phyloP scores from a whole-genome alignment of 768 basidiomycete genomes.

The Russula dissimulans region DNA sequence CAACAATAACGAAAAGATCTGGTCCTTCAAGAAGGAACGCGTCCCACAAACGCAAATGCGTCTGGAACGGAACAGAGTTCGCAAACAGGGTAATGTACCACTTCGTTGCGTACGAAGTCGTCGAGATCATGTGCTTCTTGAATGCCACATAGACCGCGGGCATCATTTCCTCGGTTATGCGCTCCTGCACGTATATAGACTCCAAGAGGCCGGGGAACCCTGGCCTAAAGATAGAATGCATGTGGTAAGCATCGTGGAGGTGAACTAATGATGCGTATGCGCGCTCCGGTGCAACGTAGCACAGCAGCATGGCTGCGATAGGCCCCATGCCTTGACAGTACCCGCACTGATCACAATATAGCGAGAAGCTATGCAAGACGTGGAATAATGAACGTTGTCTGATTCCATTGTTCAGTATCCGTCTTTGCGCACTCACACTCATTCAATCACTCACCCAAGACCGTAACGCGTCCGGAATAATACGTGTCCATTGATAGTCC shows the following conservation, averaged over 20 bases:
- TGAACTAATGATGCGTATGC: slow-evolving; percentile 78
- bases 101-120: slow-evolving; percentile 93
- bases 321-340: slow-evolving; percentile 99
- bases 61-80: slow-evolving; percentile 92
- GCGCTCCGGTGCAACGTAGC: slow-evolving; percentile 87
- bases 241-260: slow-evolving; percentile 79
- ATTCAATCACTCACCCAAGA: slow-evolving; percentile 55
- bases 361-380: slow-evolving; percentile 85
- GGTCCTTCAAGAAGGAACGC: slow-evolving; percentile 84
- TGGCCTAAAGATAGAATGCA: slow-evolving; percentile 84
- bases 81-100: slow-evolving; percentile 99
- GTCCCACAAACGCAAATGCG: slow-evolving; percentile 92
- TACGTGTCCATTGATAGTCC: slow-evolving; percentile 92
- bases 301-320: slow-evolving; percentile 87
- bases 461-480: slow-evolving; percentile 95
- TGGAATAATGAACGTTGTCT: slow-evolving; percentile 94
- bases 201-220: slow-evolving; percentile 96
- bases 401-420: neutral
- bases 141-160: slow-evolving; percentile 84
- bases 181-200: slow-evolving; percentile 93
- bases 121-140: slow-evolving; percentile 81
- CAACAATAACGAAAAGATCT: slow-evolving; percentile 79
- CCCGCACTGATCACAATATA: slow-evolving; percentile 77
- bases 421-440: neutral
- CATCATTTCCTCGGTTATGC: slow-evolving; percentile 78